phyloP scores from a whole-genome alignment of 352 stramenopile genomes.

The Pythium chondricola region DNA sequence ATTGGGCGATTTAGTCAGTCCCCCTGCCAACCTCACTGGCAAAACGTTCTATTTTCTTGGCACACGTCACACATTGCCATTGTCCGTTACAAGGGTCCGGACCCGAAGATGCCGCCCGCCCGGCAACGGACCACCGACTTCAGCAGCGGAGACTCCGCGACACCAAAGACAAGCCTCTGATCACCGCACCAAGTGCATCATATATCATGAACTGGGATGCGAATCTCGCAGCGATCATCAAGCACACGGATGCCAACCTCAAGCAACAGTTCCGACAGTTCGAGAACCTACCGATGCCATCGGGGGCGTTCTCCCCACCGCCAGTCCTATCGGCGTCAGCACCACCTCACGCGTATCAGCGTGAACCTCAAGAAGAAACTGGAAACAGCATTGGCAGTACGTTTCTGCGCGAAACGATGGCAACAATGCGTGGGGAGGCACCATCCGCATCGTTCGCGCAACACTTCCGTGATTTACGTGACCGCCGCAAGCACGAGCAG shows the following conservation, averaged over 20 bases:
- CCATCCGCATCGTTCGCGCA: slow-evolving; percentile 21
- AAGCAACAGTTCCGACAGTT: slow-evolving; percentile 72
- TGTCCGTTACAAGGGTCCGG: neutral
- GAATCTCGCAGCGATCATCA: slow-evolving; percentile 77
- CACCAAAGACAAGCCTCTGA: no score
- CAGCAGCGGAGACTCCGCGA: no score
- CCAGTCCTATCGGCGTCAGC: no score
- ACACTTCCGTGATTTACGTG: slow-evolving; percentile 46
- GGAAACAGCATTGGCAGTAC: slow-evolving; percentile 7
- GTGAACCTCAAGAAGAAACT: neutral
- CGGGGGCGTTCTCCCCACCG: slow-evolving; percentile 6
- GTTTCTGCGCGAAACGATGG: slow-evolving; percentile 19
- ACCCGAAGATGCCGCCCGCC: no score
- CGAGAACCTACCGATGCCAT: slow-evolving; percentile 30
- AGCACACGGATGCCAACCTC: slow-evolving; percentile 73
- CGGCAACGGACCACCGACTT: no score
- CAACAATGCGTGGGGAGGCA: slow-evolving; percentile 2
- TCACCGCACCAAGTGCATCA: neutral
- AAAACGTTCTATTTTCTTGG: neutral
- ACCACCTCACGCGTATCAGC: neutral
- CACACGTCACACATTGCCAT: neutral
- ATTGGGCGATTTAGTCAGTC: no score
- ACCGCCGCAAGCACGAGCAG: slow-evolving; percentile 37
- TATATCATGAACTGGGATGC: slow-evolving; percentile 55
- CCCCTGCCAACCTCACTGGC: no score